phyloP scores from a whole-genome alignment of 345 rosid species.

The Bruguiera parviflora region DNA sequence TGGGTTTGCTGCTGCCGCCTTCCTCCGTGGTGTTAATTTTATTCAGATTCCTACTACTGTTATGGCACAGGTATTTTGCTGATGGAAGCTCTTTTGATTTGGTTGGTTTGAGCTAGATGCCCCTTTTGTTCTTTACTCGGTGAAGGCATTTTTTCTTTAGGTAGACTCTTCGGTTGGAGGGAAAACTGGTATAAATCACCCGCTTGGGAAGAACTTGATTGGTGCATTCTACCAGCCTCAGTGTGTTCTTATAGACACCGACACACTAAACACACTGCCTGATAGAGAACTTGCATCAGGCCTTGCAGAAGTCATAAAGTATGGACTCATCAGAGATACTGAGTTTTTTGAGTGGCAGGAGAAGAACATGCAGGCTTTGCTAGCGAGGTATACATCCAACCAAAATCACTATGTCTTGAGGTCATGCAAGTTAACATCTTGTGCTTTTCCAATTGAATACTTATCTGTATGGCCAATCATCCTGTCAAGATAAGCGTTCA shows the following conservation, averaged over 20 bases:
- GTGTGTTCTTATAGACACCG: conserved; percentile 84
- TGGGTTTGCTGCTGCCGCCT: conserved; percentile 94
- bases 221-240: conserved; percentile 99
- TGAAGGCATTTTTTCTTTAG: conserved; percentile 33
- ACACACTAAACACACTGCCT: conserved; percentile 82
- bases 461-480: background rate
- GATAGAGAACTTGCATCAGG: conserved; percentile 95
- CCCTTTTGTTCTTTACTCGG: background rate
- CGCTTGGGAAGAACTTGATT: conserved; percentile 91
- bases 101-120: background rate
- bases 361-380: conserved; percentile 61
- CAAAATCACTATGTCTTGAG: background rate
- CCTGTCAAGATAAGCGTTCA: background rate
- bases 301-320: conserved; percentile 88
- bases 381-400: conserved; percentile 57
- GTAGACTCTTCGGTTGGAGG: conserved; percentile 99
- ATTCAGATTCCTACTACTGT: conserved; percentile 98
- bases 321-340: conserved; percentile 93
- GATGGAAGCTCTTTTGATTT: background rate
- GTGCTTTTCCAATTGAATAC: background rate
- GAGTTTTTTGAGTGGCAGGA: conserved; percentile 98
- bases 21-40: conserved; percentile 95
- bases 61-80: conserved; percentile 76
- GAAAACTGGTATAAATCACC: conserved; percentile 92
- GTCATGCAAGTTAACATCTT: background rate